Percentiles rank a stretch among this genome's conserved stretches.
These are phyloP conservation scores for Hamamelis virginiana DNA, from an alignment of 164 flowering plant genomes.

Conservation along the genomic window DNA sequence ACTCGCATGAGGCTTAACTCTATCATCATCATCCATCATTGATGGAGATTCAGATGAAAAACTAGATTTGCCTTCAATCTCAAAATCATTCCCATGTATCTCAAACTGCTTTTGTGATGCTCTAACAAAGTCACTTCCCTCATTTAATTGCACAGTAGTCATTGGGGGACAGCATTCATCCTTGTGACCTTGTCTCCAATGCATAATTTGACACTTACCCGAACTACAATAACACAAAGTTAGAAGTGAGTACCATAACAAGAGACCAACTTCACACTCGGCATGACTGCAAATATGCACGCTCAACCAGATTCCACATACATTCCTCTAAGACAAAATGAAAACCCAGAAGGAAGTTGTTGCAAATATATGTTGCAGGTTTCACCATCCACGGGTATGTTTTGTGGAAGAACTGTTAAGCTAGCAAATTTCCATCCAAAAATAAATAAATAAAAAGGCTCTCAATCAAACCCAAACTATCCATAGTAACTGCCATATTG, in stretches of 20 bases:
- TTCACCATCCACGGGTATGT: too few relatives aligned
- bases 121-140: conserved; percentile 15
- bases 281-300: not conserved
- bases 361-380: too few relatives aligned
- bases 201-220: conserved; percentile 82
- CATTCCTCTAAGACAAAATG: not conserved
- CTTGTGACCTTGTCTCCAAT: conserved; percentile 89
- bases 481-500: too few relatives aligned
- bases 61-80: conserved; percentile 8
- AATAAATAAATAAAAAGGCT: too few relatives aligned
- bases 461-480: too few relatives aligned
- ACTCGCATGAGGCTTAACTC: conserved; percentile 18
- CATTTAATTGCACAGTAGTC: conserved; percentile 9
- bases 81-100: conserved; percentile 13
- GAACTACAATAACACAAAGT: conserved; percentile 44
- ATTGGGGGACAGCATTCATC: conserved; percentile 53
- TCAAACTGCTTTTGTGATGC: conserved; percentile 20
- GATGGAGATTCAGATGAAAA: not conserved
- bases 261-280: not conserved
- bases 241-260: not conserved
- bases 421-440: too few relatives aligned
- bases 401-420: too few relatives aligned
- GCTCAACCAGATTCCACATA: not conserved
- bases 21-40: conserved; percentile 15
- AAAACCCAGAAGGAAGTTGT: too few relatives aligned